These are phyloP conservation scores for Ganoderma multipileum DNA, from an alignment of 1,284 basidiomycete species.

Conservation along the genomic window DNA sequence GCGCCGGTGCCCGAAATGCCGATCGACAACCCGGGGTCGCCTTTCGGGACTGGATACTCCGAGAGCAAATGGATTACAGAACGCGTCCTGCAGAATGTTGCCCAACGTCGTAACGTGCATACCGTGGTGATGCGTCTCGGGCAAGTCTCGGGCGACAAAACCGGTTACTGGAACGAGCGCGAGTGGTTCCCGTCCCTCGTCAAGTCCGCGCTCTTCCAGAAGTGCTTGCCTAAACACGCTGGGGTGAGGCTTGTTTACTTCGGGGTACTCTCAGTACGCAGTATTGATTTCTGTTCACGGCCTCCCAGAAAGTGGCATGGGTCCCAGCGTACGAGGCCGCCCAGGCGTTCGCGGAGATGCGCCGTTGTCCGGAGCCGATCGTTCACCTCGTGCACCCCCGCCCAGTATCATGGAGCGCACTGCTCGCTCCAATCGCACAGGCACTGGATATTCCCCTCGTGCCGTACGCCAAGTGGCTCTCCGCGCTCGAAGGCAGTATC, in stretches of 20 bases:
- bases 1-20: constrained; percentile 24
- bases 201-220: constrained; percentile 40
- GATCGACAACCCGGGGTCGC: constrained; percentile 31
- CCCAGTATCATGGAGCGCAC: constrained; percentile 30
- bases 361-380: constrained; percentile 26
- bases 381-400: constrained; percentile 41
- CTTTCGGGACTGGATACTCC: constrained; percentile 46
- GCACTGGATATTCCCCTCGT: constrained; percentile 33
- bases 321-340: constrained; percentile 36
- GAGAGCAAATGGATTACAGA: constrained; percentile 52
- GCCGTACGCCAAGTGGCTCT: constrained; percentile 33
- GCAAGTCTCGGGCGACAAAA: constrained; percentile 47
- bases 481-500: constrained; percentile 24
- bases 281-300: neutral
- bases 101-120: constrained; percentile 33
- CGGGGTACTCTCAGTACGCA: neutral
- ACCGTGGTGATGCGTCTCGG: constrained; percentile 49
- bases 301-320: constrained; percentile 33
- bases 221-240: constrained; percentile 36
- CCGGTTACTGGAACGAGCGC: constrained; percentile 49
- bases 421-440: constrained; percentile 31
- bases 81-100: constrained; percentile 34
- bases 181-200: constrained; percentile 55
- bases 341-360: constrained; percentile 33
- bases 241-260: constrained; percentile 21